phyloP scores from a whole-genome alignment of 2,329 filamentous ascomycete genomes.

The Chaetomium olivaceum region DNA sequence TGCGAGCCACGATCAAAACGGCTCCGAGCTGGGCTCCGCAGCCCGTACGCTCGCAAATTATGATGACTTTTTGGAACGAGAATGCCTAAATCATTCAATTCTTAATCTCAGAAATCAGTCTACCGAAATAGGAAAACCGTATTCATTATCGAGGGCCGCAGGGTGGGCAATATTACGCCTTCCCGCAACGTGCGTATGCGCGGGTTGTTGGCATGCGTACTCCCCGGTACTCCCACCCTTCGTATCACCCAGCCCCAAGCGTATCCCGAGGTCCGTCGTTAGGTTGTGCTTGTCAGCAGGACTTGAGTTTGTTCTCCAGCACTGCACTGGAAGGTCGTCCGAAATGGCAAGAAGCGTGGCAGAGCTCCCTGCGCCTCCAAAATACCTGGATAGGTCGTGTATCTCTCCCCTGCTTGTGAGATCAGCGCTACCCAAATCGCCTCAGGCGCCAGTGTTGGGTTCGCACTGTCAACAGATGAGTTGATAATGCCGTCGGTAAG shows the following conservation, averaged over 20 bases:
- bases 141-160: neutral
- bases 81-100: too few species aligned
- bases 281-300: neutral
- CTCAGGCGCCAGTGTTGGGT: neutral
- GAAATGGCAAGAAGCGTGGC: conserved; percentile 3
- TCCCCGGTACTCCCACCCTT: neutral
- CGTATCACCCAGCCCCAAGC: neutral
- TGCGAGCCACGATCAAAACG: neutral
- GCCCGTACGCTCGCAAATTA: neutral
- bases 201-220: neutral
- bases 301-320: neutral
- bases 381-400: too few species aligned
- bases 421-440: neutral
- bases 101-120: neutral
- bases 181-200: neutral
- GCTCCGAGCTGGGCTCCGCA: neutral
- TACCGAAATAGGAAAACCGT: conserved; percentile 1
- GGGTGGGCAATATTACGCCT: neutral
- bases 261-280: neutral
- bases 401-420: neutral
- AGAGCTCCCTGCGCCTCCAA: conserved; percentile 13
- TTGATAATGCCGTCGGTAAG: neutral
- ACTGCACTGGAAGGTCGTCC: neutral
- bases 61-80: neutral
- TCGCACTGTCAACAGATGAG: neutral